A percentile compares a stretch with the other conserved stretches of the same genome.
These are phyloP conservation scores for Phyllosticta capitalensis DNA, from an alignment of 2,329 filamentous ascomycete species.

Conservation along the genomic window DNA sequence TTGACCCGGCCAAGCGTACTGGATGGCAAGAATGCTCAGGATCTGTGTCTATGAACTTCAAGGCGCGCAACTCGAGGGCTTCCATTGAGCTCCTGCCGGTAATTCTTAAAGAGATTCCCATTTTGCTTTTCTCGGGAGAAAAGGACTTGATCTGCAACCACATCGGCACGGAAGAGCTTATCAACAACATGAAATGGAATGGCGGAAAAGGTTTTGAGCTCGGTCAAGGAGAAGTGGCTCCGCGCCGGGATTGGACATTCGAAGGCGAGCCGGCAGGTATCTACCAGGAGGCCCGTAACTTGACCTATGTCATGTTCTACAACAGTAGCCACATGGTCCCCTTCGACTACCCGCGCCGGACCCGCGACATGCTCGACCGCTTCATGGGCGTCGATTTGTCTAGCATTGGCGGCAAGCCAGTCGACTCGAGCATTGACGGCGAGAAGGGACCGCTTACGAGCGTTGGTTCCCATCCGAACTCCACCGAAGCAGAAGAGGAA, in stretches of 20 bases:
- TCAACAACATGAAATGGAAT: slow-evolving; percentile 85
- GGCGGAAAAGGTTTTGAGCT: slow-evolving; percentile 85
- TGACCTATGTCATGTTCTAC: slow-evolving; percentile 92
- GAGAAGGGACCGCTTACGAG: slow-evolving; percentile 71
- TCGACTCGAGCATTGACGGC: slow-evolving; percentile 74
- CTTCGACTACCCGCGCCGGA: slow-evolving; percentile 79
- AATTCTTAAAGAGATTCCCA: slow-evolving; percentile 64
- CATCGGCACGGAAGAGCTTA: slow-evolving; percentile 82
- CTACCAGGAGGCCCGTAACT: slow-evolving; percentile 88
- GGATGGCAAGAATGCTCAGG: slow-evolving; percentile 91
- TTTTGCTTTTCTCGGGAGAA: slow-evolving; percentile 85
- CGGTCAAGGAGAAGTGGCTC: slow-evolving; percentile 78
- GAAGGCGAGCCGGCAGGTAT: slow-evolving; percentile 81
- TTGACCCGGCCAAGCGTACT: slow-evolving; percentile 69
- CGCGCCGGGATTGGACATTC: slow-evolving; percentile 89
- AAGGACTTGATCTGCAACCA: slow-evolving; percentile 97
- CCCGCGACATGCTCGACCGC: slow-evolving; percentile 91
- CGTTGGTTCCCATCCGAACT: slow-evolving; percentile 64
- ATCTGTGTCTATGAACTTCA: slow-evolving; percentile 64
- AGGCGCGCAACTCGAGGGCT: slow-evolving; percentile 59
- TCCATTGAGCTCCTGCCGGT: slow-evolving; percentile 66
- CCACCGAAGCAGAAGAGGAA: slow-evolving; percentile 55
- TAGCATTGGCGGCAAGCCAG: slow-evolving; percentile 70
- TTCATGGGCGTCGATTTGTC: slow-evolving; percentile 91
- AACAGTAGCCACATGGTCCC: slow-evolving; percentile 98